Conservation (phyloP, 495 filamentous ascomycete genomes). For the Penicillium roqueforti region DNA sequence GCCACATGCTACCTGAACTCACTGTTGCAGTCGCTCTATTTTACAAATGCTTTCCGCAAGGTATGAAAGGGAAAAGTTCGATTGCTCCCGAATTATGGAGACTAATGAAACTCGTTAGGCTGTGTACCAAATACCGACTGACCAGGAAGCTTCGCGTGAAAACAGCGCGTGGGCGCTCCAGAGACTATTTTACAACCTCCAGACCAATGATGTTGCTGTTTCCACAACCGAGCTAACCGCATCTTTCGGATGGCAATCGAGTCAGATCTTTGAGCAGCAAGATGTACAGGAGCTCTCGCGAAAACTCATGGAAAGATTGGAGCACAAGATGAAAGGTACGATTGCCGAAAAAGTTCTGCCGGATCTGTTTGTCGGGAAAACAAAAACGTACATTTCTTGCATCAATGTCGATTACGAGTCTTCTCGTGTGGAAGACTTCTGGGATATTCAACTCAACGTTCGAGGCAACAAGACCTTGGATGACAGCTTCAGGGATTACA, state of each 20-base stretch:
- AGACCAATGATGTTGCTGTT: constrained; percentile 76
- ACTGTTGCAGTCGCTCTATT: constrained; percentile 91
- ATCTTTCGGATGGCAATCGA: constrained; percentile 97
- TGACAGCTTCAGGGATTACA: constrained; percentile 93
- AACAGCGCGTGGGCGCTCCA: constrained; percentile 95
- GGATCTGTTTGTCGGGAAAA: constrained; percentile 89
- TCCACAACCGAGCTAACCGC: constrained; percentile 87
- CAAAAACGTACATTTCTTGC: constrained; percentile 97
- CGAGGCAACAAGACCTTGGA: constrained; percentile 87
- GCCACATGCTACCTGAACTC: constrained; percentile 99
- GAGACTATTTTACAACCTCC: constrained; percentile 88
- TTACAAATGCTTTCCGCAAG: constrained; percentile 96
- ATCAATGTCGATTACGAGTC: constrained; percentile 98
- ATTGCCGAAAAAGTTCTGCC: constrained; percentile 87
- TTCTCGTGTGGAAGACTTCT: constrained; percentile 92
- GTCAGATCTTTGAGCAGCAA: constrained; percentile 98
- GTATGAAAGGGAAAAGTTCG: constrained; percentile 40
- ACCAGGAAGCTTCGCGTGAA: constrained; percentile 68
- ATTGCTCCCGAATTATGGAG: constrained; percentile 5
- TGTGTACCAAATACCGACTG: constrained; percentile 92
- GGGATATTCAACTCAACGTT: constrained; percentile 98
- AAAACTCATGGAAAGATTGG: constrained; percentile 94
- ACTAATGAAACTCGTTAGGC: constrained; percentile 52
- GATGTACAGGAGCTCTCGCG: constrained; percentile 96
- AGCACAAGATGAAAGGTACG: constrained; percentile 97